Evolutionary conservation across 2,329 filamentous ascomycete genomes (phyloP).

Genomic region (Xylaria sp.): DNA sequence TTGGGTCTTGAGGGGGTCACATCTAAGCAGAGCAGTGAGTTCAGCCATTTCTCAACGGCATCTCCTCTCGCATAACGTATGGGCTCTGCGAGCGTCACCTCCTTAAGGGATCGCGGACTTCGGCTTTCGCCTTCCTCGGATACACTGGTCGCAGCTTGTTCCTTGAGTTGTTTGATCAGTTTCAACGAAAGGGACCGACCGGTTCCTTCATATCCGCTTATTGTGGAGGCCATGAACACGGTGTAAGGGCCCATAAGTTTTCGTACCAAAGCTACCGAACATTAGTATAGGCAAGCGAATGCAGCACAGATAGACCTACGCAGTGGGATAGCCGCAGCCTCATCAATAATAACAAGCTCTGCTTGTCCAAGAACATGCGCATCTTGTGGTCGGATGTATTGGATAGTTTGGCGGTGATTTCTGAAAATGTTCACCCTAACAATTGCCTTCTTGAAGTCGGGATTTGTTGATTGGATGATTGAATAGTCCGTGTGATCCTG

Average conservation of each 20-base stretch:
- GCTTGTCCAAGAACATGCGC: slow-evolving; percentile 93
- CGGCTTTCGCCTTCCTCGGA: slow-evolving; percentile 68
- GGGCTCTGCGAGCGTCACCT: slow-evolving; percentile 90
- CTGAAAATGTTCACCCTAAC: slow-evolving; percentile 95
- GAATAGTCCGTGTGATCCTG: slow-evolving; percentile 96
- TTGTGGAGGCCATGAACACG: slow-evolving; percentile 98
- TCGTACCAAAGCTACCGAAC: slow-evolving; percentile 65
- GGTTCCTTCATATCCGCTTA: slow-evolving; percentile 98
- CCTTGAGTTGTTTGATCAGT: slow-evolving; percentile 93
- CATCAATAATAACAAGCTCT: slow-evolving; percentile 93
- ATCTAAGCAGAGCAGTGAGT: slow-evolving; percentile 89
- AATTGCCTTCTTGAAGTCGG: slow-evolving; percentile 98
- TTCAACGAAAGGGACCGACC: slow-evolving; percentile 93
- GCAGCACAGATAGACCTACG: slow-evolving; percentile 39
- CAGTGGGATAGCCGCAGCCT: slow-evolving; percentile 93
- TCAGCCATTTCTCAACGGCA: slow-evolving; percentile 93
- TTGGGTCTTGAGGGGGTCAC: slow-evolving; percentile 83
- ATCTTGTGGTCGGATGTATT: slow-evolving; percentile 97
- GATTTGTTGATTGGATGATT: slow-evolving; percentile 97
- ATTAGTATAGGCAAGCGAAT: slow-evolving; percentile 2
- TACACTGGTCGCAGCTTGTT: slow-evolving; percentile 57
- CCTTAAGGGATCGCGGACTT: slow-evolving; percentile 75
- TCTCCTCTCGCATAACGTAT: slow-evolving; percentile 94
- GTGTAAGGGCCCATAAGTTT: slow-evolving; percentile 97
- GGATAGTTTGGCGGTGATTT: slow-evolving; percentile 94